phyloP scores from a whole-genome alignment of 306 rosid species.

The Cotoneaster glaucophyllus region DNA sequence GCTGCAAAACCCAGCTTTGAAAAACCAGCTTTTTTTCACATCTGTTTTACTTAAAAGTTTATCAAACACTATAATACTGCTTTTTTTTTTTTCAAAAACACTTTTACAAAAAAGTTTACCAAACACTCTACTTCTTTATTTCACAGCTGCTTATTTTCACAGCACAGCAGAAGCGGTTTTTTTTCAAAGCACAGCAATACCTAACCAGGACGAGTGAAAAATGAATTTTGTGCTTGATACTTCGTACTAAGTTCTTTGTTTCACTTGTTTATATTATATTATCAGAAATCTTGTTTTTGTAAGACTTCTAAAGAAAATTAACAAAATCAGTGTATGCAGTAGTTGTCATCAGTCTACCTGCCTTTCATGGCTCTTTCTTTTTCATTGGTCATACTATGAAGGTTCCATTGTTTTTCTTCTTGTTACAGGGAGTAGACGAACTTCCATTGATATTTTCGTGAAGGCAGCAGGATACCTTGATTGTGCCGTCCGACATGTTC shows the following conservation, averaged over 20 bases:
- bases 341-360: background rate
- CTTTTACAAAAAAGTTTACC: too few relatives aligned
- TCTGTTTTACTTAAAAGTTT: too few relatives aligned
- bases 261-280: background rate
- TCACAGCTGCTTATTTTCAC: too few relatives aligned
- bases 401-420: slow-evolving; percentile 19
- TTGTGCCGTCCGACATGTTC: slow-evolving; percentile 93
- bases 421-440: slow-evolving; percentile 69
- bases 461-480: slow-evolving; percentile 93
- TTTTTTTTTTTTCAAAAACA: too few relatives aligned
- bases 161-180: too few relatives aligned
- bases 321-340: background rate
- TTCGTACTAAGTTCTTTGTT: background rate
- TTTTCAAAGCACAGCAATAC: too few relatives aligned
- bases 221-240: background rate
- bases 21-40: too few relatives aligned
- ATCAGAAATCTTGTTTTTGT: background rate
- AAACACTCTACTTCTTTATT: too few relatives aligned
- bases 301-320: background rate
- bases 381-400: background rate
- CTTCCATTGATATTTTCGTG: slow-evolving; percentile 74
- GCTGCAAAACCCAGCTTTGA: too few relatives aligned
- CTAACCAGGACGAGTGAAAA: background rate
- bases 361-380: background rate
- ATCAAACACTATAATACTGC: too few relatives aligned